Conservation (phyloP, 371 early-diverging fungal genomes). For the Syncephalastrum racemosum region DNA sequence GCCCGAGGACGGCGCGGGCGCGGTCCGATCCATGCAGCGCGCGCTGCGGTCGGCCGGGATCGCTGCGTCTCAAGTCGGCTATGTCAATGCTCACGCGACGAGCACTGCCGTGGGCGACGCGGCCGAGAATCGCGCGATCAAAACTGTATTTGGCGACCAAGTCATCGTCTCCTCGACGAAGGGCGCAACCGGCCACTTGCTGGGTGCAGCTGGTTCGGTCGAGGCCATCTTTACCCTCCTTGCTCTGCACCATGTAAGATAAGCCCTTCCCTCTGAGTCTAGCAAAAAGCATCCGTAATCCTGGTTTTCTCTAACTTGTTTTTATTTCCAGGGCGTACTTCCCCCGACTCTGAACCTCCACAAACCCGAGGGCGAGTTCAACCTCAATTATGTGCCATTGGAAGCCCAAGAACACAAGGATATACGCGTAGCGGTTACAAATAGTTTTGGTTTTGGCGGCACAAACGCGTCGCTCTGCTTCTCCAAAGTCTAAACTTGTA, state of each 20-base stretch:
- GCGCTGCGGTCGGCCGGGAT: constrained; percentile 70
- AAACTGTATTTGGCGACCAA: constrained; percentile 64
- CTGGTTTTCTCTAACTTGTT: background rate
- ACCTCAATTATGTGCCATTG: constrained; percentile 76
- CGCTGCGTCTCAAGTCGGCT: constrained; percentile 66
- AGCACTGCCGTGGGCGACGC: constrained; percentile 83
- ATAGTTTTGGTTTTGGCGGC: constrained; percentile 98
- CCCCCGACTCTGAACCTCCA: constrained; percentile 89
- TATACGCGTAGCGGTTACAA: constrained; percentile 78
- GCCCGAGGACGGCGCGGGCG: constrained; percentile 83
- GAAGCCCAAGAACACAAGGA: constrained; percentile 55
- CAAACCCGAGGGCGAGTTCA: constrained; percentile 60
- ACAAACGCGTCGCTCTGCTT: constrained; percentile 89
- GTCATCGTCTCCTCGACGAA: constrained; percentile 88
- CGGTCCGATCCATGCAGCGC: constrained; percentile 80
- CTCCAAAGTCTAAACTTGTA: constrained; percentile 37
- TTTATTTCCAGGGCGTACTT: constrained; percentile 51
- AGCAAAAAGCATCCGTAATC: constrained; percentile 1
- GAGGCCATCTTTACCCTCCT: constrained; percentile 90
- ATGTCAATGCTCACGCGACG: constrained; percentile 96
- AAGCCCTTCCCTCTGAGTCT: no score
- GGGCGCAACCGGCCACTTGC: constrained; percentile 88
- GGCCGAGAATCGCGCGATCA: constrained; percentile 83
- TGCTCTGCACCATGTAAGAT: constrained; percentile 63
- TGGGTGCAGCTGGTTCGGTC: constrained; percentile 95